A percentile compares a stretch with the other conserved stretches of the same genome.
These are phyloP conservation scores for Monosporozyma aquatica DNA, from an alignment of 805 yeast species.

Conservation along the genomic window DNA sequence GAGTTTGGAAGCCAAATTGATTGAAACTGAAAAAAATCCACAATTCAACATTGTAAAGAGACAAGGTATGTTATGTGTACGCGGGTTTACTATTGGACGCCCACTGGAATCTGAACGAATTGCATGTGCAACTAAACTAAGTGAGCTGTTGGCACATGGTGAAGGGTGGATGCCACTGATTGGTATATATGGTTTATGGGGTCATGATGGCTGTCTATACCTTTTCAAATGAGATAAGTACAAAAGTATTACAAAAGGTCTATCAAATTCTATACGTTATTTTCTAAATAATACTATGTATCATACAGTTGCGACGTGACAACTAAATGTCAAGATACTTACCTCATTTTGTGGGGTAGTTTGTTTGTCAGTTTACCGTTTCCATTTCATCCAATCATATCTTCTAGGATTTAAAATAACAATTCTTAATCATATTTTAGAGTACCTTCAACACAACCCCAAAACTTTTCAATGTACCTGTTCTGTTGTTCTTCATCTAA, in stretches of 20 bases:
- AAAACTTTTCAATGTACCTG: conserved; percentile 41
- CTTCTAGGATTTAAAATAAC: no score
- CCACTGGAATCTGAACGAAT: conserved; percentile 29
- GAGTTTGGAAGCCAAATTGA: conserved; percentile 50
- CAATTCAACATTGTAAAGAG: conserved; percentile 30
- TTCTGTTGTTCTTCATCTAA: conserved; percentile 31
- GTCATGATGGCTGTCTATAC: conserved; percentile 66
- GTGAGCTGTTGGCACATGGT: conserved; percentile 33
- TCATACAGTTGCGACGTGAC: no score
- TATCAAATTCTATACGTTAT: conserved; percentile 2
- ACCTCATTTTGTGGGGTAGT: no score
- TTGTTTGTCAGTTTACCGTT: neutral
- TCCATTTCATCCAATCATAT: neutral
- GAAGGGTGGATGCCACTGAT: conserved; percentile 47
- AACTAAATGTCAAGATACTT: no score
- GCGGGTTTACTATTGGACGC: conserved; percentile 64
- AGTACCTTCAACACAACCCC: conserved; percentile 43
- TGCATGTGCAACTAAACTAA: conserved; percentile 23
- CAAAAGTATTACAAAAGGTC: neutral
- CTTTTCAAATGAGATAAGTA: conserved; percentile 22
- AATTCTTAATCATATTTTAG: conserved; percentile 34
- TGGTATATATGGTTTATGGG: conserved; percentile 50
- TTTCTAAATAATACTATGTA: conserved; percentile 1
- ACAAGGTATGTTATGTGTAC: conserved; percentile 43
- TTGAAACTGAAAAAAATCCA: conserved; percentile 25